These are phyloP conservation scores for Talaromyces wortmannii DNA, from an alignment of 495 filamentous ascomycete genomes.

Conservation along the genomic window DNA sequence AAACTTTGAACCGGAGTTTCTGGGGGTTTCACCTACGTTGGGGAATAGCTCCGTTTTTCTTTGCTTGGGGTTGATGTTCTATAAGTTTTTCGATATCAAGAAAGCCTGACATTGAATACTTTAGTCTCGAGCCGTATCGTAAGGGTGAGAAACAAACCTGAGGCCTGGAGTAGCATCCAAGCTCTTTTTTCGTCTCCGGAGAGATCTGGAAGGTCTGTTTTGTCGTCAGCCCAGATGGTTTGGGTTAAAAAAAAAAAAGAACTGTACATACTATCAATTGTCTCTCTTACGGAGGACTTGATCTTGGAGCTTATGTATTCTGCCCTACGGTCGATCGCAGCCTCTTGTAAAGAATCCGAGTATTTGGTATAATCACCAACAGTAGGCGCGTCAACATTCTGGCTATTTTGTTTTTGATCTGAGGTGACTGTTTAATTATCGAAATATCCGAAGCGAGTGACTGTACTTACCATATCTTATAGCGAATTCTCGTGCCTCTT, in stretches of 20 bases:
- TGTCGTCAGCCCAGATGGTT: background rate
- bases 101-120: background rate
- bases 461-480: slow-evolving; percentile 2
- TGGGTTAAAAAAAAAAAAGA: background rate
- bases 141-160: slow-evolving; percentile 10
- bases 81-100: slow-evolving; percentile 32
- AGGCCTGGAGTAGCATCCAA: slow-evolving; percentile 16
- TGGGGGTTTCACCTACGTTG: slow-evolving; percentile 4
- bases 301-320: background rate
- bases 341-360: background rate
- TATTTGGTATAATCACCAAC: background rate
- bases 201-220: slow-evolving; percentile 1
- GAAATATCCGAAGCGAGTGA: background rate
- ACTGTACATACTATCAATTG: slow-evolving; percentile 2
- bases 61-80: slow-evolving; percentile 18
- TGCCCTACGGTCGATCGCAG: background rate
- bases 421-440: background rate
- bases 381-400: background rate
- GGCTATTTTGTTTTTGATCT: background rate
- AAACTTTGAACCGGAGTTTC: background rate
- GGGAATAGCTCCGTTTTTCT: slow-evolving; percentile 14
- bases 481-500: slow-evolving; percentile 16
- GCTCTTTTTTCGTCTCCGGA: slow-evolving; percentile 7
- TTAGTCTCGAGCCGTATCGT: background rate
- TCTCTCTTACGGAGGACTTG: background rate